phyloP scores from a whole-genome alignment of 129 eudicot species.

The Helianthus annuus region DNA sequence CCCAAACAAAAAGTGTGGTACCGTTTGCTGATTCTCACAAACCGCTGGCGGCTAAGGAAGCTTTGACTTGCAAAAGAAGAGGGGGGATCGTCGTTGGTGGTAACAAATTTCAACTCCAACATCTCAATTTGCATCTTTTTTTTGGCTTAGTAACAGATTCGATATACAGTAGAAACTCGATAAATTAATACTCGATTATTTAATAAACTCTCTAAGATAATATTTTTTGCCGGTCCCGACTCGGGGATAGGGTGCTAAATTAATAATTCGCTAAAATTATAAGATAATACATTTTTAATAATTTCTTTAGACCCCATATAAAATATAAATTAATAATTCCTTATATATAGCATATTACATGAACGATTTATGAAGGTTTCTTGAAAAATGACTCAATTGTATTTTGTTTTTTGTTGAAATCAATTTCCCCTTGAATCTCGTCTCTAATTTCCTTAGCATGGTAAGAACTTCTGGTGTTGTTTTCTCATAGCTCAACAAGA shows the following conservation, averaged over 20 bases:
- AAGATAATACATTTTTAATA: constrained; percentile 40
- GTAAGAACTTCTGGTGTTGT: constrained; percentile 31
- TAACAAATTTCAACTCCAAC: no score
- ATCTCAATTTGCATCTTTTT: no score
- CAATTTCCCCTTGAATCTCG: no score
- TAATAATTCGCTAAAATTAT: constrained; percentile 44
- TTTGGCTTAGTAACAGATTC: no score
- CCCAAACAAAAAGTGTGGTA: no score
- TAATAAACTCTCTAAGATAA: constrained; percentile 40
- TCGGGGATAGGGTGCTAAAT: constrained; percentile 37
- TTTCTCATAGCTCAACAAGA: constrained; percentile 33
- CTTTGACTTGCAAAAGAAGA: no score
- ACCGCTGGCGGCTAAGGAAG: no score
- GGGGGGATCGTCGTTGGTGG: no score
- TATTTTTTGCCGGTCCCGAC: constrained; percentile 38
- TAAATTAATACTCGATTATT: constrained; percentile 41
- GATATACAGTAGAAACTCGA: constrained; percentile 33
- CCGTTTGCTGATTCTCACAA: no score
- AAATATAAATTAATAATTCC: constrained; percentile 30
- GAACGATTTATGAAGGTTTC: constrained; percentile 34
- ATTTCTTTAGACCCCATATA: constrained; percentile 38
- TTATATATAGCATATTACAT: constrained; percentile 32
- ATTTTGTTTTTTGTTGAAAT: no score
- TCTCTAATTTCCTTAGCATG: background rate
- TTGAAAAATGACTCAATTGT: background rate